These are phyloP conservation scores for Lactarius evosmus DNA, from an alignment of 768 basidiomycete genomes.

Conservation along the genomic window DNA sequence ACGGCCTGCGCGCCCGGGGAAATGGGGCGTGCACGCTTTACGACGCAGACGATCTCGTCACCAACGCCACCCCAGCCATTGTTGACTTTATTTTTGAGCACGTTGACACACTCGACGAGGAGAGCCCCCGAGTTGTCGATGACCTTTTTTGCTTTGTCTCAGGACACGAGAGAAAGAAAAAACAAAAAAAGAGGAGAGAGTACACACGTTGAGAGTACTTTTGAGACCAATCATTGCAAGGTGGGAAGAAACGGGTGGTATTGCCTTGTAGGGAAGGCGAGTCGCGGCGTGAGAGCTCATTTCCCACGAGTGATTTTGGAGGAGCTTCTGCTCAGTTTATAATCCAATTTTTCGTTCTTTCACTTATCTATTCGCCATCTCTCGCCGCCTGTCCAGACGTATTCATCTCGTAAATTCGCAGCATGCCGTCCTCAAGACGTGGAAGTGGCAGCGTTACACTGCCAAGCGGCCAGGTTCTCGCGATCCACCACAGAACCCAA, in stretches of 20 bases:
- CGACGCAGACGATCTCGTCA: slow-evolving; percentile 94
- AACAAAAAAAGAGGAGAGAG: background rate
- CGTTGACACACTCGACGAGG: slow-evolving; percentile 92
- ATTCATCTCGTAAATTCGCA: slow-evolving; percentile 9
- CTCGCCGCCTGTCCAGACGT: slow-evolving; percentile 17
- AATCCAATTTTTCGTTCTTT: background rate
- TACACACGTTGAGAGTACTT: slow-evolving; percentile 76
- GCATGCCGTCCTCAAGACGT: slow-evolving; percentile 67
- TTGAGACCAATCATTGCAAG: slow-evolving; percentile 89
- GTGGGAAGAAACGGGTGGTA: background rate
- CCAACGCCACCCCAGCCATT: slow-evolving; percentile 92
- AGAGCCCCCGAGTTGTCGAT: slow-evolving; percentile 98
- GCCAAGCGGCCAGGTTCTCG: slow-evolving; percentile 73
- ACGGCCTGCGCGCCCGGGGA: slow-evolving; percentile 62
- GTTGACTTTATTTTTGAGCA: slow-evolving; percentile 93
- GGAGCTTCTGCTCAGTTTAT: background rate
- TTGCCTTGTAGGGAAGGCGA: background rate
- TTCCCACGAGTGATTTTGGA: slow-evolving; percentile 25
- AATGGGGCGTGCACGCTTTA: slow-evolving; percentile 86
- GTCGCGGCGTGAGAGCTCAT: background rate
- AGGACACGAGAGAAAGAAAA: background rate
- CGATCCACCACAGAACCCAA: slow-evolving; percentile 84
- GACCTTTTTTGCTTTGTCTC: slow-evolving; percentile 48
- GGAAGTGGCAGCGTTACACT: slow-evolving; percentile 74
- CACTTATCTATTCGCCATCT: slow-evolving; percentile 25